Conservation (phyloP, 371 early-diverging fungal species). For the Mucor indicus region DNA sequence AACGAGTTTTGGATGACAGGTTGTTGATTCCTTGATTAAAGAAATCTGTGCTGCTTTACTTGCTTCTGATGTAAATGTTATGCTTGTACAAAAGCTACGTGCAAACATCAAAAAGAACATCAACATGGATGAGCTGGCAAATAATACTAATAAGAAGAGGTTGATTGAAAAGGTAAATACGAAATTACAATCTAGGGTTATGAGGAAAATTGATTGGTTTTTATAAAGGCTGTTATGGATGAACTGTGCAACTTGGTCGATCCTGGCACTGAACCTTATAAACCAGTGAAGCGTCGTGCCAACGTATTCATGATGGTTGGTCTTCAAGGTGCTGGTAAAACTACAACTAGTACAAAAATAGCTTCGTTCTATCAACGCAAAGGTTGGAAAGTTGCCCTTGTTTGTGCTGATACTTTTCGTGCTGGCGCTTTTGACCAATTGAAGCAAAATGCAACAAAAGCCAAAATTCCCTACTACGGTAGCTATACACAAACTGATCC, state of each 20-base stretch:
- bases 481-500: slow-evolving; percentile 96
- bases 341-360: slow-evolving; percentile 98
- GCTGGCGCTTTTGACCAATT: slow-evolving; percentile 99
- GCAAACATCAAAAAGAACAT: slow-evolving; percentile 85
- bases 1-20: slow-evolving; percentile 30
- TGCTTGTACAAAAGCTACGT: slow-evolving; percentile 83
- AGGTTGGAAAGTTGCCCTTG: slow-evolving; percentile 96
- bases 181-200: no score
- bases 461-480: slow-evolving; percentile 96
- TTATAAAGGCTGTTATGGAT: slow-evolving; percentile 84
- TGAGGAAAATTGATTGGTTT: no score
- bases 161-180: slow-evolving; percentile 82
- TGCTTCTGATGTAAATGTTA: slow-evolving; percentile 94
- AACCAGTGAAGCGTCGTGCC: slow-evolving; percentile 79
- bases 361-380: slow-evolving; percentile 96
- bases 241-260: slow-evolving; percentile 93
- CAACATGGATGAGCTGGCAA: slow-evolving; percentile 79
- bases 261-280: slow-evolving; percentile 88
- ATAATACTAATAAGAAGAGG: slow-evolving; percentile 79
- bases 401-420: slow-evolving; percentile 99
- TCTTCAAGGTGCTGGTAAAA: slow-evolving; percentile 99
- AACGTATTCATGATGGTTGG: slow-evolving; percentile 99
- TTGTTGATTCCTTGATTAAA: slow-evolving; percentile 82
- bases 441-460: slow-evolving; percentile 98
- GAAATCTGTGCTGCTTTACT: slow-evolving; percentile 91